A percentile compares a stretch with the other conserved stretches of the same genome.
Evolutionary conservation across 257 asterid species (phyloP).

Genomic region (Voacanga thouarsii): DNA sequence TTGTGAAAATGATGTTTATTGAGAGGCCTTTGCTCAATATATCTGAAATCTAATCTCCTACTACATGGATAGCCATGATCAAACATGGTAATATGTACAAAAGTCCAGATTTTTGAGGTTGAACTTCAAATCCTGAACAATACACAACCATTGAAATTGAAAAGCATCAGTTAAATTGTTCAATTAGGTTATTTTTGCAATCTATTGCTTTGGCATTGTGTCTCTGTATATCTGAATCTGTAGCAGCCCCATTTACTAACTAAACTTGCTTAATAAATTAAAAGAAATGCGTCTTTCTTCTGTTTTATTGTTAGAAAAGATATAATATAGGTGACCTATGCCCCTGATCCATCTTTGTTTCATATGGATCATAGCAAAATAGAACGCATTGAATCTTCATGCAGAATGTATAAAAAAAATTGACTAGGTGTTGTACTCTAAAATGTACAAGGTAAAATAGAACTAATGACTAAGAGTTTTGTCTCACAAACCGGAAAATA

Average conservation of each 20-base stretch:
- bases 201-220: not conserved
- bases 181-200: too few species aligned
- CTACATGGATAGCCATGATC: not conserved
- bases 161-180: too few species aligned
- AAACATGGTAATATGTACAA: too few species aligned
- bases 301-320: too few species aligned
- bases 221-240: not conserved
- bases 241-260: not conserved
- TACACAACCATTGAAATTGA: too few species aligned
- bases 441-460: too few species aligned
- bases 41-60: not conserved
- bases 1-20: too few species aligned
- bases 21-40: not conserved
- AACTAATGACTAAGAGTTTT: not conserved
- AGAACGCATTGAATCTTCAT: not conserved
- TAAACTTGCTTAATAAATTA: too few species aligned
- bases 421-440: too few species aligned
- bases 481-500: not conserved
- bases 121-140: too few species aligned
- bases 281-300: not conserved
- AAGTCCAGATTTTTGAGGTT: not conserved
- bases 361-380: not conserved
- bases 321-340: too few species aligned
- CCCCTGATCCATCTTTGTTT: too few species aligned
- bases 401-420: not conserved